Conservation (phyloP, 257 asterid genomes). For the Solanum chiquidenum region DNA sequence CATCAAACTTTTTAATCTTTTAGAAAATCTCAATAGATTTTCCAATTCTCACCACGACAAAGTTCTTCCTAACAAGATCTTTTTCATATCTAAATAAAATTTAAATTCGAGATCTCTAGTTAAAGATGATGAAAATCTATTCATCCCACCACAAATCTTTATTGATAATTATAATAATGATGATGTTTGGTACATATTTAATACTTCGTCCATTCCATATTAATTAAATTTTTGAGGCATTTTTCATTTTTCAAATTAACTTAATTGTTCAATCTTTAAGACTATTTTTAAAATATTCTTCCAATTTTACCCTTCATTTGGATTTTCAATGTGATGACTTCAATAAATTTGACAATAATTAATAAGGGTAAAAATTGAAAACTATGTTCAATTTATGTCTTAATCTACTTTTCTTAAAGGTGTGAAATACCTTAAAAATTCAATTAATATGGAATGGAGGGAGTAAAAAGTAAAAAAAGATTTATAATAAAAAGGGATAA, state of each 20-base stretch:
- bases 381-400: no score
- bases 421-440: no score
- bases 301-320: no score
- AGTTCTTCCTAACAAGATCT: background rate
- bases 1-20: background rate
- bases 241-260: no score
- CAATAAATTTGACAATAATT: no score
- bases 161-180: background rate
- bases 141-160: background rate
- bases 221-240: no score
- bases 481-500: background rate
- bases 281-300: no score
- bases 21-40: background rate
- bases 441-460: no score
- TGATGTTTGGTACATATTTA: background rate
- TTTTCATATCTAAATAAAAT: background rate
- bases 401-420: no score
- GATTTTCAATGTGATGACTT: no score
- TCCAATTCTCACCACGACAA: background rate
- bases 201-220: background rate
- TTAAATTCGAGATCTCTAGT: background rate
- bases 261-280: no score
- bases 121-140: background rate
- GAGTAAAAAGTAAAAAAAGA: background rate
- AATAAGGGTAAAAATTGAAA: no score